A percentile compares a stretch with the other conserved stretches of the same genome.
These are phyloP conservation scores for Uronychia setigera DNA, from an alignment of 73 alveolate genomes.

Conservation along the genomic window DNA sequence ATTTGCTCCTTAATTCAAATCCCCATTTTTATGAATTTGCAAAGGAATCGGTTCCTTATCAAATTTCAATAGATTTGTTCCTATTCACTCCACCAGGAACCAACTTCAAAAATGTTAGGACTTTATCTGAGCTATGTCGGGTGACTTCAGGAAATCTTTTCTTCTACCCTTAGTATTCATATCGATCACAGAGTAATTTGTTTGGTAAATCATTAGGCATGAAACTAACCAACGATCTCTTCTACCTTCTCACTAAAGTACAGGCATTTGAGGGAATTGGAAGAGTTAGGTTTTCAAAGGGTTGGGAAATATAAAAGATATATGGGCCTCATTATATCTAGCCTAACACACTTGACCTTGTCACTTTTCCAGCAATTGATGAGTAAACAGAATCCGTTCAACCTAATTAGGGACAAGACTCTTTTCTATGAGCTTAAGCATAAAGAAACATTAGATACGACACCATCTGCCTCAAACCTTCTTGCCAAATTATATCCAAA, in stretches of 20 bases:
- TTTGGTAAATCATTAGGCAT: constrained; percentile 56
- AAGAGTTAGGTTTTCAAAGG: constrained; percentile 86
- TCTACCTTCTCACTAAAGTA: constrained; percentile 77
- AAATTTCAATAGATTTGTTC: constrained; percentile 88
- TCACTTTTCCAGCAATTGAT: constrained; percentile 52
- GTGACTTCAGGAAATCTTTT: constrained; percentile 84
- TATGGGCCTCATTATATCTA: constrained; percentile 71
- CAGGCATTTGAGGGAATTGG: constrained; percentile 93
- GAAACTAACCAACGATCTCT: constrained; percentile 80
- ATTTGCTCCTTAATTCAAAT: constrained; percentile 32
- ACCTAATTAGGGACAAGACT: constrained; percentile 72
- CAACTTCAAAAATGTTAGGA: constrained; percentile 74
- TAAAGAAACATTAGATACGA: constrained; percentile 18
- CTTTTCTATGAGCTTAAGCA: constrained; percentile 28
- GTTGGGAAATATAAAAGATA: constrained; percentile 50
- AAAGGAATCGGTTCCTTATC: constrained; percentile 80
- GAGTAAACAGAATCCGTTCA: constrained; percentile 50
- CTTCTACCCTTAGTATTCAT: constrained; percentile 69
- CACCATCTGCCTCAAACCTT: not conserved
- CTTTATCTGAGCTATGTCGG: constrained; percentile 84
- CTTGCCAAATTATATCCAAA: not conserved
- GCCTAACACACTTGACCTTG: constrained; percentile 52
- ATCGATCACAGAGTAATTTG: constrained; percentile 30
- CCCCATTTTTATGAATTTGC: constrained; percentile 62
- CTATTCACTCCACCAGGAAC: constrained; percentile 60